phyloP scores from a whole-genome alignment of 345 rosid genomes.

The Conringia planisiliqua region DNA sequence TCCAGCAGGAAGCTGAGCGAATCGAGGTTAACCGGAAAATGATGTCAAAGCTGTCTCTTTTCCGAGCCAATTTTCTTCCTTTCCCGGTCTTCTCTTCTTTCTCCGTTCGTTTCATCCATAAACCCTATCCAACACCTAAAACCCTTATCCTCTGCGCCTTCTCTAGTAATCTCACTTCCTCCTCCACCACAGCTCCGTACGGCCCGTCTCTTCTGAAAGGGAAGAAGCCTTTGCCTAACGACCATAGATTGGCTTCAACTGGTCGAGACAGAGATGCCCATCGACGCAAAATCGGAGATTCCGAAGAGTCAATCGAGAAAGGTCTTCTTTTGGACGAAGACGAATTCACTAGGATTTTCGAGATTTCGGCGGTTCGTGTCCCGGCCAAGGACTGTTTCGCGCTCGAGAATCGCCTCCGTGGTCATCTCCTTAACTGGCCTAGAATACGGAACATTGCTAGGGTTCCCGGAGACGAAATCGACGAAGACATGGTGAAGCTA shows the following conservation, averaged over 20 bases:
- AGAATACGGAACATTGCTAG: constrained; percentile 70
- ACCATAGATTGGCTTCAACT: neutral
- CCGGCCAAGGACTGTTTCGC: constrained; percentile 59
- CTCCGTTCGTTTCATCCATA: constrained; percentile 32
- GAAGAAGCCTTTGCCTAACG: constrained; percentile 23
- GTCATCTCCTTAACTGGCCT: constrained; percentile 90
- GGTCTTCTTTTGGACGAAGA: constrained; percentile 40
- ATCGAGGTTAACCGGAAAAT: constrained; percentile 15
- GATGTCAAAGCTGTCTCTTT: constrained; percentile 48
- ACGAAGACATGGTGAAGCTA: constrained; percentile 39
- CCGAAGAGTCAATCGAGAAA: constrained; percentile 28
- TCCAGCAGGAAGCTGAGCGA: neutral
- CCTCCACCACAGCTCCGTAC: constrained; percentile 39
- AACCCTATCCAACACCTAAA: constrained; percentile 32
- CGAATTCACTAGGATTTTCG: constrained; percentile 58
- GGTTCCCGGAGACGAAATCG: constrained; percentile 75
- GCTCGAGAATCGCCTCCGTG: constrained; percentile 74
- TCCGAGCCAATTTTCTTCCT: constrained; percentile 38
- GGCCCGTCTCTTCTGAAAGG: constrained; percentile 88
- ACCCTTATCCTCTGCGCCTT: constrained; percentile 34
- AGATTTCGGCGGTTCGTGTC: constrained; percentile 63
- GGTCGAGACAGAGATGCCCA: constrained; percentile 5
- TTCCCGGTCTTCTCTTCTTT: constrained; percentile 28
- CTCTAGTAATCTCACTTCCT: constrained; percentile 21
- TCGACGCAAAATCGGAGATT: constrained; percentile 1